These are phyloP conservation scores for Extremus antarcticus DNA, from an alignment of 495 filamentous ascomycete species.

Conservation along the genomic window DNA sequence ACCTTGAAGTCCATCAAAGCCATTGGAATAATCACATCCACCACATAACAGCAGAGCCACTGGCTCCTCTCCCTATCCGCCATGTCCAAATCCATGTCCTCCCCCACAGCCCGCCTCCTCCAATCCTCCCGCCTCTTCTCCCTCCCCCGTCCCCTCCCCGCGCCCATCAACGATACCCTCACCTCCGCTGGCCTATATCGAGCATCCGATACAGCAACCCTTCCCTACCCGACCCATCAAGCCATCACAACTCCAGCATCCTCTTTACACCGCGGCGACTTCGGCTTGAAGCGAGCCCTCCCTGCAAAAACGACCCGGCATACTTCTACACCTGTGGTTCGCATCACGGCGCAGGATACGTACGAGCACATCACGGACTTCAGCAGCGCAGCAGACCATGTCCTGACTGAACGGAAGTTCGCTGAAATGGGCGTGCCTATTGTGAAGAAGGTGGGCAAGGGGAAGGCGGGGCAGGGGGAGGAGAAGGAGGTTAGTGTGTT, in stretches of 20 bases:
- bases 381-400: constrained; percentile 71
- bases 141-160: constrained; percentile 45
- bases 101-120: constrained; percentile 54
- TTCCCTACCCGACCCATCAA: constrained; percentile 69
- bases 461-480: too few relatives aligned
- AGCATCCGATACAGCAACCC: constrained; percentile 49
- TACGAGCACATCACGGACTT: constrained; percentile 89
- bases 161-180: constrained; percentile 31
- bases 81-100: constrained; percentile 35
- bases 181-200: constrained; percentile 33
- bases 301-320: constrained; percentile 63
- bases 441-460: constrained; percentile 12
- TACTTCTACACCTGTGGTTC: constrained; percentile 57
- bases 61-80: neutral
- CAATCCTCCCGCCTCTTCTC: constrained; percentile 57
- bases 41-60: neutral
- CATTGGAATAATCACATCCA: neutral
- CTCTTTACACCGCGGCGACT: constrained; percentile 73
- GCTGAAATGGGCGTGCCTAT: constrained; percentile 63
- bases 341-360: constrained; percentile 66
- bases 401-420: constrained; percentile 73
- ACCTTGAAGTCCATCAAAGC: neutral
- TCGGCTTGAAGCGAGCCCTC: constrained; percentile 84
- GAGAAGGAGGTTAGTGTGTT: constrained; percentile 41
- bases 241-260: constrained; percentile 68